phyloP scores from a whole-genome alignment of 306 rosid genomes.

The Quercus ilex region DNA sequence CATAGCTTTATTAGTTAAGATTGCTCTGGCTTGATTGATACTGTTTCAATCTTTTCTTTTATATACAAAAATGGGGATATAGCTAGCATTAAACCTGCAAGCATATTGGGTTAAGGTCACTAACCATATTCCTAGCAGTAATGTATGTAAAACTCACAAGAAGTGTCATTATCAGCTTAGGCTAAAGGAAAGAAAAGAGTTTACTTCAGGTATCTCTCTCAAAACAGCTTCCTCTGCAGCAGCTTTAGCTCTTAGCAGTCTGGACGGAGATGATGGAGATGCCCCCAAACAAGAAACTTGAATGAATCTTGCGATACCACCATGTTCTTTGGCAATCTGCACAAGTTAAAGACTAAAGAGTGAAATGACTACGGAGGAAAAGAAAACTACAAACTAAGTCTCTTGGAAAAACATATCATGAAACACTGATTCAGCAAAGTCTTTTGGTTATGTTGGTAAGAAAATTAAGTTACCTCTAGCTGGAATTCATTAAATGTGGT shows the following conservation, averaged over 20 bases:
- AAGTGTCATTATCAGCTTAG: constrained; percentile 9
- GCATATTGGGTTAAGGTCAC: neutral
- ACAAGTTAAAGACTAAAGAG: constrained; percentile 4
- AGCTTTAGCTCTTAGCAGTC: constrained; percentile 80
- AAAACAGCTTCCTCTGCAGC: constrained; percentile 82
- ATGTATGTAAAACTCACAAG: constrained; percentile 7
- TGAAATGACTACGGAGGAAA: neutral
- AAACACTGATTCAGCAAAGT: neutral
- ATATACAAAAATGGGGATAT: no score
- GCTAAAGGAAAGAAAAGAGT: constrained; percentile 5
- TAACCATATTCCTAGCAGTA: neutral
- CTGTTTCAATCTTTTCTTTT: no score
- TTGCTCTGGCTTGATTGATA: neutral
- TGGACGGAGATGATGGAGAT: constrained; percentile 82
- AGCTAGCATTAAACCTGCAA: no score
- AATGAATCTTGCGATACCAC: constrained; percentile 89
- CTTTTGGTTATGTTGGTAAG: neutral
- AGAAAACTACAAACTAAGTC: neutral
- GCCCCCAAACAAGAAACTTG: constrained; percentile 96
- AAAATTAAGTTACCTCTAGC: no score
- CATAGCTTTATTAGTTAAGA: neutral
- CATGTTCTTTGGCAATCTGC: constrained; percentile 97
- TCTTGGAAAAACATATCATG: neutral
- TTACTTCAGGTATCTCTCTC: constrained; percentile 86
- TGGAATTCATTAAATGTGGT: no score